A percentile compares a stretch with the other conserved stretches of the same genome.
These are phyloP conservation scores for Trypanosoma conorhini DNA, from an alignment of 208 protist genomes.

Conservation along the genomic window DNA sequence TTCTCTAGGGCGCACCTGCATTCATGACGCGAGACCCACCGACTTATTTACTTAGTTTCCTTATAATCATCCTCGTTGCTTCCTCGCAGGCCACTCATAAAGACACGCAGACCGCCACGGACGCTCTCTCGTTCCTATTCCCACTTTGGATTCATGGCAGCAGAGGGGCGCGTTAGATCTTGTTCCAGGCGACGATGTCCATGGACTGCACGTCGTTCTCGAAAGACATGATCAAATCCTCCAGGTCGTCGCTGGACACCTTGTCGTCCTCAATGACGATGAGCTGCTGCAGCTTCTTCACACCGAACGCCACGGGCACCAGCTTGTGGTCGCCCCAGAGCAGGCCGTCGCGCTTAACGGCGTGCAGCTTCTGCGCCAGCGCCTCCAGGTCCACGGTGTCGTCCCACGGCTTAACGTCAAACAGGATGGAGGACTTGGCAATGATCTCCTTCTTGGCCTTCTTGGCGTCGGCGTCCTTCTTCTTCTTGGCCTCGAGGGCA, in stretches of 20 bases:
- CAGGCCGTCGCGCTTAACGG: constrained; percentile 88
- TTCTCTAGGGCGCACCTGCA: no score
- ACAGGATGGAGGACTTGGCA: constrained; percentile 91
- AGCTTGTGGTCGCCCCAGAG: constrained; percentile 92
- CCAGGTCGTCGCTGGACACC: constrained; percentile 92
- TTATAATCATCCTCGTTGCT: not conserved
- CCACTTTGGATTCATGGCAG: not conserved
- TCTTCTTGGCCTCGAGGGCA: constrained; percentile 90
- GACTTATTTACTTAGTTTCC: not conserved
- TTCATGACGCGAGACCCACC: no score
- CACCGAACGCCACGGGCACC: constrained; percentile 92
- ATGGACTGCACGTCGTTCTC: constrained; percentile 96
- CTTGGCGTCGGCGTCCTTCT: constrained; percentile 80
- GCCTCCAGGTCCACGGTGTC: constrained; percentile 89
- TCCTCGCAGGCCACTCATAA: not conserved
- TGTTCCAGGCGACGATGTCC: constrained; percentile 96
- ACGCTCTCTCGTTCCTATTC: not conserved
- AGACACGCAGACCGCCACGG: not conserved
- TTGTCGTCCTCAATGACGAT: constrained; percentile 96
- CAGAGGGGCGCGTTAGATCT: constrained; percentile 77
- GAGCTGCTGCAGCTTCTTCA: constrained; percentile 96
- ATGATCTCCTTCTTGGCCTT: constrained; percentile 81
- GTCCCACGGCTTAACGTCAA: constrained; percentile 95
- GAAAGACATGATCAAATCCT: constrained; percentile 92
- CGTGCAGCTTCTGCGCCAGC: constrained; percentile 85